Evolutionary conservation across 306 rosid genomes (phyloP).

Genomic region (Neltuma alba): DNA sequence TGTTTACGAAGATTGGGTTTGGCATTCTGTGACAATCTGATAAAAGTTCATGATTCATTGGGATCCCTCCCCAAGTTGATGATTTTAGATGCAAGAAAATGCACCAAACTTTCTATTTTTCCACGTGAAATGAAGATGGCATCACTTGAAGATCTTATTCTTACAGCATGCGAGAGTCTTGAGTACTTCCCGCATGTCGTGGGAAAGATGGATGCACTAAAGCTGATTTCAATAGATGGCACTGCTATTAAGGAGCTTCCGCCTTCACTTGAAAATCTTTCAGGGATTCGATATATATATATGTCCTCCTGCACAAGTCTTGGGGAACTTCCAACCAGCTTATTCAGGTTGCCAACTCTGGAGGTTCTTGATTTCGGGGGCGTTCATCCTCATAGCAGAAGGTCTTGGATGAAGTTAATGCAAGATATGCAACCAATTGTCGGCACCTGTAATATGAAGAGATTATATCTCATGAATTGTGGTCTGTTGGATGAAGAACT

Average conservation of each 20-base stretch:
- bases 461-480: neutral
- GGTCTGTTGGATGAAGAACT: constrained; percentile 30
- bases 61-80: neutral
- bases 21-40: neutral
- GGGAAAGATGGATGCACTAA: constrained; percentile 7
- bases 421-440: neutral
- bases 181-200: constrained; percentile 17
- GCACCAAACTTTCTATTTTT: neutral
- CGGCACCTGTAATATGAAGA: neutral
- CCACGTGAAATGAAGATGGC: neutral
- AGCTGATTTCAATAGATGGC: neutral
- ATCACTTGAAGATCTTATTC: constrained; percentile 10
- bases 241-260: constrained; percentile 14
- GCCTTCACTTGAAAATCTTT: constrained; percentile 8
- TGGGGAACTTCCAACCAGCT: neutral
- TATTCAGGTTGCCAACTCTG: neutral
- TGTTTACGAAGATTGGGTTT: neutral
- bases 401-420: neutral
- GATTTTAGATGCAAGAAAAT: neutral
- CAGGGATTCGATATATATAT: neutral
- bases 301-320: neutral
- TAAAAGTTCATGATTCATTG: neutral
- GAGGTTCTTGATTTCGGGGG: neutral
- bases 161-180: neutral
- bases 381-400: neutral